These are phyloP conservation scores for Coemansia brasiliensis DNA, from an alignment of 192 early-diverging fungal genomes.

Conservation along the genomic window DNA sequence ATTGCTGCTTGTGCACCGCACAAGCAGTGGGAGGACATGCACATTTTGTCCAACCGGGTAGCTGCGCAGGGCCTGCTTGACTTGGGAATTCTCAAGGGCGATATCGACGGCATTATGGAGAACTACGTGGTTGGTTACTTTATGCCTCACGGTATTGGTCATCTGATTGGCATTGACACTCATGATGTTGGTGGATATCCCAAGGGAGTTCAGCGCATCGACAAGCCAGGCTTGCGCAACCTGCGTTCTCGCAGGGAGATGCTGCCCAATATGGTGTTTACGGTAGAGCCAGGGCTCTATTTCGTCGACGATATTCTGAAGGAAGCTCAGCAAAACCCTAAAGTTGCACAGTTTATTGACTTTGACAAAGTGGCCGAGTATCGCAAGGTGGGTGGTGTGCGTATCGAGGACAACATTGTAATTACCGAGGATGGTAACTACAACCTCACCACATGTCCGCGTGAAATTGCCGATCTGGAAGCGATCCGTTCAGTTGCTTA, in stretches of 20 bases:
- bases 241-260: conserved; percentile 76
- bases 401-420: conserved; percentile 89
- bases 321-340: conserved; percentile 59
- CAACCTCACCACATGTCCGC: conserved; percentile 83
- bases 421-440: conserved; percentile 74
- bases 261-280: conserved; percentile 80
- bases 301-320: conserved; percentile 83
- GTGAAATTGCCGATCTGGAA: conserved; percentile 75
- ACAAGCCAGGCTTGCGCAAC: conserved; percentile 69
- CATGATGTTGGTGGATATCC: conserved; percentile 84
- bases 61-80: conserved; percentile 58
- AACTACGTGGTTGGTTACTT: conserved; percentile 76
- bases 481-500: conserved; percentile 31
- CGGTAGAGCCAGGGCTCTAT: conserved; percentile 93
- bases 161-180: conserved; percentile 85
- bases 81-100: conserved; percentile 73
- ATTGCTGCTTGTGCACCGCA: conserved; percentile 65
- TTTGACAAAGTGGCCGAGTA: conserved; percentile 65
- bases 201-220: conserved; percentile 66
- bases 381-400: conserved; percentile 84
- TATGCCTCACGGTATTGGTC: conserved; percentile 91
- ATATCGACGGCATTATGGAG: conserved; percentile 57
- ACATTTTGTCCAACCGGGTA: conserved; percentile 68
- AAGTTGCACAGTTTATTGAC: conserved; percentile 64
- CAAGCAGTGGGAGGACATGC: conserved; percentile 86